Percentiles rank a stretch among this genome's conserved stretches.
These are phyloP conservation scores for Rhizopogon salebrosus DNA, from an alignment of 768 basidiomycete species.

Conservation along the genomic window DNA sequence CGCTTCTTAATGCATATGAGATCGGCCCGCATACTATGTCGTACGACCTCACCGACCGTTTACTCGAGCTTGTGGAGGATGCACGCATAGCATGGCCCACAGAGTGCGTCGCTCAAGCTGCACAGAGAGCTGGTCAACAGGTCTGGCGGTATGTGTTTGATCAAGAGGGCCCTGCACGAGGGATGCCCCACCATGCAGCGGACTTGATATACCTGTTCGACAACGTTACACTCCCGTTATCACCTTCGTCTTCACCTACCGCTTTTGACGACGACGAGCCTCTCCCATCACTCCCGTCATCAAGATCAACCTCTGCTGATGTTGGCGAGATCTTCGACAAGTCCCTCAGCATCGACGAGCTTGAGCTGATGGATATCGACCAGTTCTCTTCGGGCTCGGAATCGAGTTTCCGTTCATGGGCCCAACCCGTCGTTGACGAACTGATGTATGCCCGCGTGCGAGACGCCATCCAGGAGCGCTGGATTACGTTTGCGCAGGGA, in stretches of 20 bases:
- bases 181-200: conserved; percentile 62
- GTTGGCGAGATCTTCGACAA: conserved; percentile 11
- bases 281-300: conserved; percentile 24
- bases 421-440: conserved; percentile 54
- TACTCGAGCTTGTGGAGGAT: conserved; percentile 74
- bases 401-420: conserved; percentile 40
- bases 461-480: conserved; percentile 66
- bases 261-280: conserved; percentile 30
- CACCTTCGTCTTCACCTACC: conserved; percentile 27
- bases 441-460: conserved; percentile 64
- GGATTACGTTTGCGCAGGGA: conserved; percentile 73
- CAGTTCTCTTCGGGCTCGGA: conserved; percentile 11
- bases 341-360: conserved; percentile 19
- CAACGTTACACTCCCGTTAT: conserved; percentile 54
- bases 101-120: conserved; percentile 52
- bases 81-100: conserved; percentile 75
- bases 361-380: conserved; percentile 21
- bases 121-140: conserved; percentile 46
- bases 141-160: conserved; percentile 83
- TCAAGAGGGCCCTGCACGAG: conserved; percentile 66
- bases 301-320: conserved; percentile 20
- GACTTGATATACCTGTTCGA: conserved; percentile 80
- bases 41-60: conserved; percentile 61
- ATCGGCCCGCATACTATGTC: conserved; percentile 56
- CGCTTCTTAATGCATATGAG: conserved; percentile 66